These are phyloP conservation scores for Chytriomyces hyalinus DNA, from an alignment of 192 early-diverging fungal genomes.

Conservation along the genomic window DNA sequence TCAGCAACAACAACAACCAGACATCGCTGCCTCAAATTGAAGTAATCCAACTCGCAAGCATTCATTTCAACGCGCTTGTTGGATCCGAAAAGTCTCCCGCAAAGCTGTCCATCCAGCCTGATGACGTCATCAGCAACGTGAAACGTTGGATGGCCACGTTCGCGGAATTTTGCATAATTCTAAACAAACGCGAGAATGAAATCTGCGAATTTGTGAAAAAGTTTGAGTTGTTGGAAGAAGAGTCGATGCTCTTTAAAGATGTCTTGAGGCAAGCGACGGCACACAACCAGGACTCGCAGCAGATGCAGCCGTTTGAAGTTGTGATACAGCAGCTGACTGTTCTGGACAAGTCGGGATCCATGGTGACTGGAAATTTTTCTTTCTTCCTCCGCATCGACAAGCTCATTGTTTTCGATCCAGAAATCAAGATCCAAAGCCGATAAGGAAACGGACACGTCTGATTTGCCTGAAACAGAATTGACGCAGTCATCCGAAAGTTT, in stretches of 20 bases:
- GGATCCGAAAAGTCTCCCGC: neutral
- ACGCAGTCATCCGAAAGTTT: neutral
- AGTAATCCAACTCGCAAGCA: neutral
- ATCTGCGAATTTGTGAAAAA: slow-evolving; percentile 27
- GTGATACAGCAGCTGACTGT: slow-evolving; percentile 13
- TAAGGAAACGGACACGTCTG: slow-evolving; percentile 3
- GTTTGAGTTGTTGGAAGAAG: slow-evolving; percentile 44
- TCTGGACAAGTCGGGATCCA: slow-evolving; percentile 17
- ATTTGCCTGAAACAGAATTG: neutral
- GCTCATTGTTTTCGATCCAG: neutral
- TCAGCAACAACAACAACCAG: too few relatives aligned
- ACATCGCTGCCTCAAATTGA: neutral
- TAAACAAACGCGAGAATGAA: slow-evolving; percentile 20
- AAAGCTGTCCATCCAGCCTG: neutral
- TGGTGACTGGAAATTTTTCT: neutral
- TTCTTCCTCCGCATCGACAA: neutral
- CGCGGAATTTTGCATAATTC: slow-evolving; percentile 15
- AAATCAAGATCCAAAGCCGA: neutral
- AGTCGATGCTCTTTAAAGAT: slow-evolving; percentile 43
- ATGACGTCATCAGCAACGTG: slow-evolving; percentile 10
- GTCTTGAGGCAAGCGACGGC: slow-evolving; percentile 29
- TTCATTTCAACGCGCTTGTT: slow-evolving; percentile 12
- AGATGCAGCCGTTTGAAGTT: slow-evolving; percentile 21
- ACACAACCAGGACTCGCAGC: neutral
- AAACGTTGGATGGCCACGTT: slow-evolving; percentile 2